Percentiles rank a stretch among this genome's conserved stretches.
These are phyloP conservation scores for Nothomitra cinnamomea DNA, from an alignment of 2,329 filamentous ascomycete genomes.

Conservation along the genomic window DNA sequence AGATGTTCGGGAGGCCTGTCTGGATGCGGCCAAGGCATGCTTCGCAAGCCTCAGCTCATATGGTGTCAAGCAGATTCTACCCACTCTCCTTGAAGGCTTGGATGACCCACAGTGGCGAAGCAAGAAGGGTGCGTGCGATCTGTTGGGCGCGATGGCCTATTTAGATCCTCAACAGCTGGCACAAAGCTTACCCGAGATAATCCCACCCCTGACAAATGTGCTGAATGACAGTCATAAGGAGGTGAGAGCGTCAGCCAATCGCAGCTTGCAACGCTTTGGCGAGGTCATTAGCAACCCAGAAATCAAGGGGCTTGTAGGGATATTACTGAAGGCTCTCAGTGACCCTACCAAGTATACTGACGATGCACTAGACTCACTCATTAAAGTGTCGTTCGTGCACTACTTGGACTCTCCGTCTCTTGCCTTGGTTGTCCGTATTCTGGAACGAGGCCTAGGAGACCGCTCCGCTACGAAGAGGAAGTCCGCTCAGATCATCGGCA, in stretches of 20 bases:
- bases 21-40: conserved; percentile 85
- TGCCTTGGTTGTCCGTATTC: conserved; percentile 82
- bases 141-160: conserved; percentile 96
- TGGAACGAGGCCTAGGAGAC: conserved; percentile 81
- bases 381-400: conserved; percentile 97
- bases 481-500: conserved; percentile 93
- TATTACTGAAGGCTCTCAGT: conserved; percentile 88
- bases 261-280: conserved; percentile 91
- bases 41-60: conserved; percentile 89
- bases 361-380: conserved; percentile 78
- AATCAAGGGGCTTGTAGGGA: conserved; percentile 79
- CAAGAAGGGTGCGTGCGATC: conserved; percentile 94
- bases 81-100: conserved; percentile 76
- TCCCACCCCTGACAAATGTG: conserved; percentile 83
- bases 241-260: conserved; percentile 78
- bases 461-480: conserved; percentile 92
- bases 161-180: conserved; percentile 90
- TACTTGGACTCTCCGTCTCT: conserved; percentile 96
- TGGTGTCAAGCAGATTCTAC: conserved; percentile 86
- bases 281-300: conserved; percentile 98
- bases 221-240: conserved; percentile 98
- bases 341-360: conserved; percentile 97
- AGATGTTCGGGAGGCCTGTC: conserved; percentile 81
- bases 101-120: conserved; percentile 96
- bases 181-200: conserved; percentile 84